These are phyloP conservation scores for Hibiscus mutabilis DNA, from an alignment of 345 rosid genomes.

Conservation along the genomic window DNA sequence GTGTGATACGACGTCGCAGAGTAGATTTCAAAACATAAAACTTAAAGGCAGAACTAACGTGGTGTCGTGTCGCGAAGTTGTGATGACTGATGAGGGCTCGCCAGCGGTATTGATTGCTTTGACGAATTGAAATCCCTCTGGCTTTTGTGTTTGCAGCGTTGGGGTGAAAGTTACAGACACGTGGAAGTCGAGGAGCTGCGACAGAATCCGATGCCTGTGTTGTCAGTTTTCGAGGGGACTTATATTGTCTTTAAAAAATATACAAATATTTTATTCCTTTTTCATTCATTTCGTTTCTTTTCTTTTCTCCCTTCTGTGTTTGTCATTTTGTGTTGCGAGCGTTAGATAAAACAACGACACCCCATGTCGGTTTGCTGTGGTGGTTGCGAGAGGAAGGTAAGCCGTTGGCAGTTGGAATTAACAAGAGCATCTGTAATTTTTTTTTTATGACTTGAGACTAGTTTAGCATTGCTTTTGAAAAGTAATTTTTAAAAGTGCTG, in stretches of 20 bases:
- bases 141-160: neutral
- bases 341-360: neutral
- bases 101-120: neutral
- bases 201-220: neutral
- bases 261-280: neutral
- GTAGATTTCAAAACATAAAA: neutral
- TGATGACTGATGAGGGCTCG: neutral
- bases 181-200: neutral
- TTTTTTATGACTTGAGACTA: too few species aligned
- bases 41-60: neutral
- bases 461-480: too few species aligned
- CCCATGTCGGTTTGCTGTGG: neutral
- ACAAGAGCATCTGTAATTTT: too few species aligned
- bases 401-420: neutral
- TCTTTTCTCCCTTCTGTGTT: neutral
- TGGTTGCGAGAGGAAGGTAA: neutral
- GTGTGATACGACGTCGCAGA: conserved; percentile 16
- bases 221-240: neutral
- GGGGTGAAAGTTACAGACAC: neutral
- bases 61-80: neutral
- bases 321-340: neutral
- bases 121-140: neutral
- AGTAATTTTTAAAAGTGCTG: too few species aligned
- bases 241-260: neutral
- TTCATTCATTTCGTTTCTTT: neutral